These are phyloP conservation scores for Gossypium bickii DNA, from an alignment of 345 rosid species.

Conservation along the genomic window DNA sequence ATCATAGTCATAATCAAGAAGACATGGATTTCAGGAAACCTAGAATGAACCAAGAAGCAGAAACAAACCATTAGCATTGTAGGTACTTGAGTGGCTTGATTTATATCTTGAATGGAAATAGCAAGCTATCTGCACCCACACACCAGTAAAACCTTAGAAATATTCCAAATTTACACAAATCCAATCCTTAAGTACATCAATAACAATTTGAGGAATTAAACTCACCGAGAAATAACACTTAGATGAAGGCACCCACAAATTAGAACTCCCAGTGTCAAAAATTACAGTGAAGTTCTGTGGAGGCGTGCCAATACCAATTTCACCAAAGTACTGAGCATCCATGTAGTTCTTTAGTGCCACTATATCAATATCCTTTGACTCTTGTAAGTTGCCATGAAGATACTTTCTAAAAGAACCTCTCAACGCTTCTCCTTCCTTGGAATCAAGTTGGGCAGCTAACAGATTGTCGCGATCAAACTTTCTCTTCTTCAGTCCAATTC, in stretches of 20 bases:
- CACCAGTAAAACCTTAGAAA: neutral
- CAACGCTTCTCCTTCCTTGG: conserved; percentile 43
- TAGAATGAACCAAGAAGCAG: conserved; percentile 9
- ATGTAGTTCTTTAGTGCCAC: conserved; percentile 69
- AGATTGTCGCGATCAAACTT: conserved; percentile 53
- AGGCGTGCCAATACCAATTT: conserved; percentile 86
- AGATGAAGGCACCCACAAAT: conserved; percentile 91
- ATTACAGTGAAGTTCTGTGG: conserved; percentile 87
- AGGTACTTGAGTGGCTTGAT: conserved; percentile 63
- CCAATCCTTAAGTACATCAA: neutral
- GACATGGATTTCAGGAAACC: neutral
- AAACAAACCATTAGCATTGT: conserved; percentile 60
- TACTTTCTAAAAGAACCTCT: conserved; percentile 42
- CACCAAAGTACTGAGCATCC: conserved; percentile 96
- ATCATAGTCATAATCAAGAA: neutral
- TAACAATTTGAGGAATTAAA: neutral
- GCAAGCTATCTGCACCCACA: conserved; percentile 53
- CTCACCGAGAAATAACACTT: conserved; percentile 86
- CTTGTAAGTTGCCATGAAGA: conserved; percentile 34
- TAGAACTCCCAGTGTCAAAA: conserved; percentile 95
- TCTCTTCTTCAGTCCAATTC: conserved; percentile 69
- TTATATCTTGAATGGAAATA: conserved; percentile 74
- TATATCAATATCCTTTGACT: conserved; percentile 57
- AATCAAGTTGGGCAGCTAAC: conserved; percentile 47
- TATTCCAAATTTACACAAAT: neutral